Evolutionary conservation across 495 filamentous ascomycete genomes (phyloP), one percentile per base, ranked within the genome.

Genomic region (Trichocladium uniseriatum): DNA sequence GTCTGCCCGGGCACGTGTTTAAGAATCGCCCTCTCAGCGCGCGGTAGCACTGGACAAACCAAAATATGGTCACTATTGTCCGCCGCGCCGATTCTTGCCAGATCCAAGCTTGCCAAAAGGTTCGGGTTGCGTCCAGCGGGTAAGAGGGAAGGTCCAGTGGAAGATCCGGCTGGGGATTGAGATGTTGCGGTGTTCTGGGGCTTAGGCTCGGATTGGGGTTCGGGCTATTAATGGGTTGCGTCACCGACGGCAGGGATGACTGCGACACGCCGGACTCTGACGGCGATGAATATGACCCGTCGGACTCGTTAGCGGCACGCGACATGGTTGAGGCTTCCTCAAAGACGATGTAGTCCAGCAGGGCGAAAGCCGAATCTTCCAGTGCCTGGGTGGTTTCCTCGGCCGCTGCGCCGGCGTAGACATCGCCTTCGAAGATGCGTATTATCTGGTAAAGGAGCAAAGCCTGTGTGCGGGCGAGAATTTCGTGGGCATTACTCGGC

Each of bases 371-470:
- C 39, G 66, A 62, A 14, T 52, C 38, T 29, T 66, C 61, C 2
- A 79, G 61, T 13, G 64, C 51, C 0, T 63, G 48, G 18, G 68
- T 66, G 10, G 68, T 60, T 24, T 56, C 35, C 19, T 74, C 69
- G 11, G 71, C 62, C 18, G 62, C 51, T 0, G 64, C 51, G 14
- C 66, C 64, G 19, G 64, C 60, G n/a, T 64, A 49, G 29, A 72
- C 58, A 50, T 76, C 70, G 19, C 68, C 70, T 52, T 76, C 75
- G 51, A 80, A 77, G 31, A 79, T 56, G 20, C 71, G 65, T 52
- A 80, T 76, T 49, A 79, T 76, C 38, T 75, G 75, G 52, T 70
- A 76, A 0, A 78, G 60, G 18, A 76, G 55, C 37, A 78, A 52
- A 2, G 70, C 68, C 42, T 78, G 74, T 0, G 68, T 43, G 2